Percentiles rank a stretch among this genome's conserved stretches.
phyloP scores from a whole-genome alignment of 1,284 basidiomycete species.

The Lignosus rhinocerotis region DNA sequence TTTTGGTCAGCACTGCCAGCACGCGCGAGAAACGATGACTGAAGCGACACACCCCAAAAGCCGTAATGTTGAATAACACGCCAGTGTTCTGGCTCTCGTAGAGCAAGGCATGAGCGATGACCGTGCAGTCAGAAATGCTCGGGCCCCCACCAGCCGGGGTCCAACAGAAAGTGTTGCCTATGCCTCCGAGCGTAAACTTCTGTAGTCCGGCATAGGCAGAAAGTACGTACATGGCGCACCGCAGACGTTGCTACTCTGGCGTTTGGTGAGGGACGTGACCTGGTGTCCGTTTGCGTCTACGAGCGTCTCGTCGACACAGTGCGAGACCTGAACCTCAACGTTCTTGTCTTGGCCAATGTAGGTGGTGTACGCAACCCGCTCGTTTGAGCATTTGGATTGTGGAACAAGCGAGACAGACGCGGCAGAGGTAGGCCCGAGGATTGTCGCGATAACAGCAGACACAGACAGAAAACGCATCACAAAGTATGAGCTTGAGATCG shows the following conservation, averaged over 20 bases:
- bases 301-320: constrained; percentile 28
- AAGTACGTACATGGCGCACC: constrained; percentile 38
- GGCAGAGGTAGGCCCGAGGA: neutral
- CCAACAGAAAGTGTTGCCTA: constrained; percentile 45
- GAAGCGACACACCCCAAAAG: constrained; percentile 1
- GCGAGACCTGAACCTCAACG: constrained; percentile 34
- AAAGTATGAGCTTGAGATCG: too few relatives aligned
- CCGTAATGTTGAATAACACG: constrained; percentile 20
- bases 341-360: constrained; percentile 39
- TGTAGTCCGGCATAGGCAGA: neutral
- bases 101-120: constrained; percentile 47
- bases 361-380: constrained; percentile 24
- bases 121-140: constrained; percentile 44
- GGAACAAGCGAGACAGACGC: neutral
- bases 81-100: constrained; percentile 48
- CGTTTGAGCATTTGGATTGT: constrained; percentile 12
- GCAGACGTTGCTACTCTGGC: constrained; percentile 38
- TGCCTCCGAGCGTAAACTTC: neutral
- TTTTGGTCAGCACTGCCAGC: too few relatives aligned
- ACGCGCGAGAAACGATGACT: too few relatives aligned
- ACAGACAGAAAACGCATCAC: neutral
- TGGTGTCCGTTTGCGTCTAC: constrained; percentile 2
- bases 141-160: constrained; percentile 44
- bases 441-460: neutral
- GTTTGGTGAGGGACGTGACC: constrained; percentile 10